Conservation (phyloP, 352 stramenopile genomes). For the Phytophthora podocarpi region DNA sequence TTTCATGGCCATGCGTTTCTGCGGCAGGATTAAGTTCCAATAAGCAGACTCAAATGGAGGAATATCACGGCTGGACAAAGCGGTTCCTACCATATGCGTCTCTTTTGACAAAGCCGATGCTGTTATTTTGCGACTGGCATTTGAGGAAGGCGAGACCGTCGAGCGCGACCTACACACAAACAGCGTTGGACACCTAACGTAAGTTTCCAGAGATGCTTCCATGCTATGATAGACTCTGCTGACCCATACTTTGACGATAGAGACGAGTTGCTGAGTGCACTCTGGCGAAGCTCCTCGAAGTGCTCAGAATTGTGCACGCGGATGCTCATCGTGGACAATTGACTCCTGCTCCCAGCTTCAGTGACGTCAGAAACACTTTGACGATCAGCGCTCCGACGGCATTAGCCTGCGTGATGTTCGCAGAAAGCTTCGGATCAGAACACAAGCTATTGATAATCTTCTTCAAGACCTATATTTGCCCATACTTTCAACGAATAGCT, state of each 20-base stretch:
- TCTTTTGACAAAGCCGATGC: slow-evolving; percentile 61
- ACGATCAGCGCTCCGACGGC: too few species aligned
- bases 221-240: neutral
- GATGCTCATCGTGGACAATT: slow-evolving; percentile 53
- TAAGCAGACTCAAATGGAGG: too few species aligned
- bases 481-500: too few species aligned
- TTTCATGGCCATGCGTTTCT: slow-evolving; percentile 80
- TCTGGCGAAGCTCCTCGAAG: slow-evolving; percentile 74
- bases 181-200: too few species aligned
- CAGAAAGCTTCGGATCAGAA: neutral
- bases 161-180: slow-evolving; percentile 27
- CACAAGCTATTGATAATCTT: neutral
- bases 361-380: neutral
- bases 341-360: neutral
- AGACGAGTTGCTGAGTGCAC: slow-evolving; percentile 43
- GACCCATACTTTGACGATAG: slow-evolving; percentile 28
- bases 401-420: too few species aligned
- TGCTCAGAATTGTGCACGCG: slow-evolving; percentile 78
- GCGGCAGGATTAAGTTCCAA: neutral
- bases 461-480: too few species aligned
- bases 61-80: slow-evolving; percentile 5
- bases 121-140: slow-evolving; percentile 28
- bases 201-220: too few species aligned
- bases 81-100: slow-evolving; percentile 44
- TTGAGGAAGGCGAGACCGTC: slow-evolving; percentile 10